These are phyloP conservation scores for Agrocybe praecox DNA, from an alignment of 768 basidiomycete genomes.

Conservation along the genomic window DNA sequence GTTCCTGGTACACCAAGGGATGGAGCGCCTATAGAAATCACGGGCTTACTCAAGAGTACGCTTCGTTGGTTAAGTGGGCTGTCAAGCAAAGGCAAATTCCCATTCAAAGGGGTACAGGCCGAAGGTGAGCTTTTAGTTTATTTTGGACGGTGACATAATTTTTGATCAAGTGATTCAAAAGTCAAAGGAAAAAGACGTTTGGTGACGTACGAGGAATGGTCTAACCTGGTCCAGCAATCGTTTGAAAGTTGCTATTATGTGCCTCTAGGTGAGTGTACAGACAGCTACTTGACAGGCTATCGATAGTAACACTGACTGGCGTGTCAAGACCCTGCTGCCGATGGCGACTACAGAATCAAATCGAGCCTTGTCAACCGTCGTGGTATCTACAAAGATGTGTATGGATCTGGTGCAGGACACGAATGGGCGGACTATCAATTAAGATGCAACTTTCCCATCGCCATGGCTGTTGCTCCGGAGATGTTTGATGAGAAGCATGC, in stretches of 20 bases:
- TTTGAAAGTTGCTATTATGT: conserved; percentile 94
- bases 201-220: conserved; percentile 92
- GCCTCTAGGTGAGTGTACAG: conserved; percentile 60
- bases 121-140: conserved; percentile 55
- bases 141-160: background rate
- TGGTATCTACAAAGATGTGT: conserved; percentile 98
- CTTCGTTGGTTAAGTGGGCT: conserved; percentile 85
- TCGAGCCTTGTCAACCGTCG: conserved; percentile 78
- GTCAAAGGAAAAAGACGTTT: conserved; percentile 69
- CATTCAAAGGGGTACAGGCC: conserved; percentile 87
- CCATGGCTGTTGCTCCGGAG: conserved; percentile 97
- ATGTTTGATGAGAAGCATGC: conserved; percentile 85
- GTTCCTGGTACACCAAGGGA: conserved; percentile 95
- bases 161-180: conserved; percentile 30
- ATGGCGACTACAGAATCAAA: conserved; percentile 71
- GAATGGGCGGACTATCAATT: conserved; percentile 99
- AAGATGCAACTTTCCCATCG: conserved; percentile 90
- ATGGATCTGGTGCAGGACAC: conserved; percentile 81
- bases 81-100: conserved; percentile 69
- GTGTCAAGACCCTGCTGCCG: conserved; percentile 64
- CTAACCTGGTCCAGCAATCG: conserved; percentile 75
- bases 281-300: background rate
- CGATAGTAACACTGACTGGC: background rate
- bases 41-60: conserved; percentile 90
- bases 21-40: conserved; percentile 95